Evolutionary conservation across 2,329 filamentous ascomycete species (phyloP).

Genomic region (Elsinoe australis): DNA sequence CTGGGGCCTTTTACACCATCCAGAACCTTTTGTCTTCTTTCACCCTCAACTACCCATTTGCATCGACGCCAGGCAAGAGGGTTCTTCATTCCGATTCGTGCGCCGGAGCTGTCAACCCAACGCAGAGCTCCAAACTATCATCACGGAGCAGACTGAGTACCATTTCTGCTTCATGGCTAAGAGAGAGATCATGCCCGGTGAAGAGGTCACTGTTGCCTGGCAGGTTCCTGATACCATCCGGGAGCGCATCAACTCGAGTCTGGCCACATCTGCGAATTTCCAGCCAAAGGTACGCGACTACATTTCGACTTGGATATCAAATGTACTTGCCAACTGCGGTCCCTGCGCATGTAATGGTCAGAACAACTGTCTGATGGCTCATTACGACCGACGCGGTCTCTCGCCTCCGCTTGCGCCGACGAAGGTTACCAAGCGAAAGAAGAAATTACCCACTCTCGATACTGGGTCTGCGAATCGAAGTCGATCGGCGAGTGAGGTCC

Average conservation of each 20-base stretch:
- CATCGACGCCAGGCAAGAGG: conserved; percentile 84
- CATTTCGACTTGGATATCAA: conserved; percentile 58
- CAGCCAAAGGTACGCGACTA: conserved; percentile 34
- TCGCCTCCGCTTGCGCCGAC: conserved; percentile 19
- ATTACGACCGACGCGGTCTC: conserved; percentile 29
- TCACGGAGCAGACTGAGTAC: conserved; percentile 70
- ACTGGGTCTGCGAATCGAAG: conserved; percentile 48
- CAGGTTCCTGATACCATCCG: conserved; percentile 20
- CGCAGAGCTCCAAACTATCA: conserved; percentile 75
- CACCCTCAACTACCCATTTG: conserved; percentile 82
- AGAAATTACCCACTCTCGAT: conserved; percentile 42
- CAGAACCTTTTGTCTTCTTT: conserved; percentile 53
- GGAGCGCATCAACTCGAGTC: conserved; percentile 15
- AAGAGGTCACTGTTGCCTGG: conserved; percentile 62
- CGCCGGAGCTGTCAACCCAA: conserved; percentile 88
- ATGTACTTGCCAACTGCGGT: conserved; percentile 67
- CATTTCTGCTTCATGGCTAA: conserved; percentile 91
- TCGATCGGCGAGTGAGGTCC: conserved; percentile 52
- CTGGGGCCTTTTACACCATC: conserved; percentile 42
- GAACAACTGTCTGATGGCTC: conserved; percentile 30
- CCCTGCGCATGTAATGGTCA: conserved; percentile 63
- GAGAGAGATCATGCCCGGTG: conserved; percentile 61
- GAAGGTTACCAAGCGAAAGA: conserved; percentile 39
- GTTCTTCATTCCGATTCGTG: conserved; percentile 79
- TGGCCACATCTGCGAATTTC: conserved; percentile 15